A percentile compares a stretch with the other conserved stretches of the same genome.
Evolutionary conservation across 441 rosid genomes (phyloP).

Genomic region (Brassica hybrid): DNA sequence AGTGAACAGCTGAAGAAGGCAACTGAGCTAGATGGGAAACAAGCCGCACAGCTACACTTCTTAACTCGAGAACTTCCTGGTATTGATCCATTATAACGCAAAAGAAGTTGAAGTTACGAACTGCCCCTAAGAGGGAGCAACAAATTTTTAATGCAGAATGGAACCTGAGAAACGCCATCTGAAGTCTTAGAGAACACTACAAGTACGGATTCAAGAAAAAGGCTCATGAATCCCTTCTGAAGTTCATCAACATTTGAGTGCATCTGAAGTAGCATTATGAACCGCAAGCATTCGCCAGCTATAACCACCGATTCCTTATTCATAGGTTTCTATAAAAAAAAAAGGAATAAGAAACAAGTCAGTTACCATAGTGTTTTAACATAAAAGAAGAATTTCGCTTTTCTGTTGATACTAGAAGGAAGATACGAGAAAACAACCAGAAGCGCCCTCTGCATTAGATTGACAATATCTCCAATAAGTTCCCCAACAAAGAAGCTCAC

Average conservation of each 20-base stretch:
- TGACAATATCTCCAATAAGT: slow-evolving; percentile 62
- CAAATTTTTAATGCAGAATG: slow-evolving; percentile 10
- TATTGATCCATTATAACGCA: slow-evolving; percentile 28
- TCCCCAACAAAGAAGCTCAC: slow-evolving; percentile 75
- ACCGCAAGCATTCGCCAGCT: slow-evolving; percentile 86
- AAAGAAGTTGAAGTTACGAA: slow-evolving; percentile 8
- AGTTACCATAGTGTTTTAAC: slow-evolving; percentile 17
- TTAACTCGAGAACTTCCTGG: slow-evolving; percentile 74
- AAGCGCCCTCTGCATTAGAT: slow-evolving; percentile 58
- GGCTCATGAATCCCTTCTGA: slow-evolving; percentile 72
- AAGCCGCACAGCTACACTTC: slow-evolving; percentile 73
- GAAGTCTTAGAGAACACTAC: slow-evolving; percentile 73
- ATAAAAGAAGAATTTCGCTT: not conserved
- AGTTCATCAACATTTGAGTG: slow-evolving; percentile 60
- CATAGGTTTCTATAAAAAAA: slow-evolving; percentile 61
- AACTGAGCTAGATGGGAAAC: slow-evolving; percentile 90
- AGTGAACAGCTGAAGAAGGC: slow-evolving; percentile 78
- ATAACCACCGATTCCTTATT: slow-evolving; percentile 72
- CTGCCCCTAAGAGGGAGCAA: slow-evolving; percentile 15
- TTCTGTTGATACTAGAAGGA: slow-evolving; percentile 12
- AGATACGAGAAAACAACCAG: slow-evolving; percentile 53
- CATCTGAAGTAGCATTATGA: slow-evolving; percentile 80
- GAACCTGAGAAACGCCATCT: slow-evolving; percentile 71
- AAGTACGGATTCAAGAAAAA: slow-evolving; percentile 74
- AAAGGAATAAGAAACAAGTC: slow-evolving; percentile 35